These are phyloP conservation scores for Avena sativa DNA, from an alignment of 176 grass and related monocot genomes.

Conservation along the genomic window DNA sequence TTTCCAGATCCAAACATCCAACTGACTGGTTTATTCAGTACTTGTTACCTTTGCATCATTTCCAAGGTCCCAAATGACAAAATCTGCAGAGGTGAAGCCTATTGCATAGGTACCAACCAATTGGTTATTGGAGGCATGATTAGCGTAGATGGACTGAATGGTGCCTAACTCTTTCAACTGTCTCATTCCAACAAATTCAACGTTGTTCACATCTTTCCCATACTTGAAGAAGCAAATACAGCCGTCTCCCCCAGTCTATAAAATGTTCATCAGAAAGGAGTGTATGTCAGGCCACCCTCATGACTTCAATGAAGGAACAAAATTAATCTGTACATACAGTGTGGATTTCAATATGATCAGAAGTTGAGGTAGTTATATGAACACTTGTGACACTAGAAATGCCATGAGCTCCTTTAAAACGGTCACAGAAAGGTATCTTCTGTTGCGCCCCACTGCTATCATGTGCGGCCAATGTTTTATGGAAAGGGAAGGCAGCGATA, in stretches of 20 bases:
- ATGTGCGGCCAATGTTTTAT: constrained; percentile 38
- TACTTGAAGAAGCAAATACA: constrained; percentile 96
- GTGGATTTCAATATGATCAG: constrained; percentile 61
- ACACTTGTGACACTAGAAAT: constrained; percentile 92
- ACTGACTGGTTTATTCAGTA: background rate
- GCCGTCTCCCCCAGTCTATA: constrained; percentile 93
- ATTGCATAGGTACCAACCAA: constrained; percentile 60
- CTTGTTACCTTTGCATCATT: constrained; percentile 83
- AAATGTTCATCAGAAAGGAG: constrained; percentile 50
- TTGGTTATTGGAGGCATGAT: constrained; percentile 37
- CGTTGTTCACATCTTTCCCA: constrained; percentile 47
- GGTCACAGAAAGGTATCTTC: constrained; percentile 57
- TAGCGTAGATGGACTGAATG: constrained; percentile 63
- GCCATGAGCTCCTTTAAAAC: constrained; percentile 95
- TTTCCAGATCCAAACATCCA: constrained; percentile 1
- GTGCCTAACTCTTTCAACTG: constrained; percentile 93
- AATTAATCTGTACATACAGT: constrained; percentile 58
- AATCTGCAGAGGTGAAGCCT: constrained; percentile 95
- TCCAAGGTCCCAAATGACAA: constrained; percentile 91
- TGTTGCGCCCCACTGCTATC: constrained; percentile 37
- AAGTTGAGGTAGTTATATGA: constrained; percentile 57
- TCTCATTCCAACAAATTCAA: constrained; percentile 89
- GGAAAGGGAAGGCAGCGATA: constrained; percentile 73
- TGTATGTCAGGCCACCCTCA: constrained; percentile 25
- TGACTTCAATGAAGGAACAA: constrained; percentile 36